Conservation (phyloP, 2,329 filamentous ascomycete genomes). For the Colletotrichum sp. region DNA sequence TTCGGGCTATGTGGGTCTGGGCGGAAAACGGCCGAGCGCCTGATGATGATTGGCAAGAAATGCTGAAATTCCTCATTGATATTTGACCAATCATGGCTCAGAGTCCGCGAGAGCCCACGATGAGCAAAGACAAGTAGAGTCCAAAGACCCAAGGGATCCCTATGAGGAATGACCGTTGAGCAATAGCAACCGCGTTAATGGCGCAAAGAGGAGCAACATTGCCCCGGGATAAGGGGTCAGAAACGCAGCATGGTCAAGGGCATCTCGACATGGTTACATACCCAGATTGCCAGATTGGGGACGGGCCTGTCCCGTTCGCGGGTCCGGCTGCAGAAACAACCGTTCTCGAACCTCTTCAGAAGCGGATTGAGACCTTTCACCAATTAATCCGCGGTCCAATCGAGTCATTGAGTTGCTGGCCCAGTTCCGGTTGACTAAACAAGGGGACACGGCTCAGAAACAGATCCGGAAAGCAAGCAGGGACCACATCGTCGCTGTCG, state of each 20-base stretch:
- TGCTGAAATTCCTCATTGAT: neutral
- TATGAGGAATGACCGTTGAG: neutral
- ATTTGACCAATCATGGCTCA: slow-evolving; percentile 9
- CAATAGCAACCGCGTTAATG: slow-evolving; percentile 4
- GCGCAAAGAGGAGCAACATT: neutral
- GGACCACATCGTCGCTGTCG: neutral
- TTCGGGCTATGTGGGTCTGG: slow-evolving; percentile 3
- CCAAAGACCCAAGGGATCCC: neutral
- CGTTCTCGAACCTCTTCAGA: slow-evolving; percentile 9
- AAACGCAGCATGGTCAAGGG: slow-evolving; percentile 10
- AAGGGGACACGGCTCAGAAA: neutral
- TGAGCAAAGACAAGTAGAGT: slow-evolving; percentile 2
- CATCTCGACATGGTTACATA: slow-evolving; percentile 6
- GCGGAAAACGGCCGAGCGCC: neutral
- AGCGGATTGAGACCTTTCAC: neutral
- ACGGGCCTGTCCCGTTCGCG: slow-evolving; percentile 1
- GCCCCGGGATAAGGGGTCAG: neutral
- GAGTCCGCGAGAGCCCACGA: neutral
- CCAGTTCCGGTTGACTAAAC: neutral
- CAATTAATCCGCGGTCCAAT: slow-evolving; percentile 6
- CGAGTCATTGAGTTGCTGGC: neutral
- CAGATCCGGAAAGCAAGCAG: neutral
- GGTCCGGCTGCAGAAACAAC: neutral
- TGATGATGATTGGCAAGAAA: slow-evolving; percentile 20
- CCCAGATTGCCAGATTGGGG: neutral